Conservation (phyloP, 208 protist genomes). For the Acanthamoeba triangularis region DNA sequence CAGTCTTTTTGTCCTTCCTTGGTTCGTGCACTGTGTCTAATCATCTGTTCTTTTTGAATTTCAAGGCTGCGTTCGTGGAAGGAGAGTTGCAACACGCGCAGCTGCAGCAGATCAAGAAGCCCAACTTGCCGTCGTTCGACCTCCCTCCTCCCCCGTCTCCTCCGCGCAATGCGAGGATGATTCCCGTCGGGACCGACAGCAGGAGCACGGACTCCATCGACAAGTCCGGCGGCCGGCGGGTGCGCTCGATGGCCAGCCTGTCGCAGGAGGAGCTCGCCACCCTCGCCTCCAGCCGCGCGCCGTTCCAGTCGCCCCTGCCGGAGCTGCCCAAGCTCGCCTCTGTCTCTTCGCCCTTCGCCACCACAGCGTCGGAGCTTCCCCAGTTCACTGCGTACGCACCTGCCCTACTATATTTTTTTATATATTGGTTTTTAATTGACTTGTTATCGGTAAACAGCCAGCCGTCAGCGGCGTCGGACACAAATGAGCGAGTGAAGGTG, state of each 20-base stretch:
- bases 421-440: too few species aligned
- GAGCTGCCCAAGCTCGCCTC: neutral
- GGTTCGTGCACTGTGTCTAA: neutral
- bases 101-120: constrained; percentile 7
- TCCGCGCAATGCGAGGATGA: neutral
- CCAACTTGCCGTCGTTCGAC: constrained; percentile 62
- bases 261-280: neutral
- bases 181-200: neutral
- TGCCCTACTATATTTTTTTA: neutral
- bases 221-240: neutral
- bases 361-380: neutral
- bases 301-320: neutral
- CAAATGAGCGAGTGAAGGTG: neutral
- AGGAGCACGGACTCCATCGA: neutral
- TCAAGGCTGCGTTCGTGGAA: neutral
- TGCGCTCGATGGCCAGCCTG: neutral
- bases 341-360: neutral
- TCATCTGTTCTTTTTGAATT: neutral
- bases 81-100: neutral
- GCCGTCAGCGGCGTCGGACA: neutral
- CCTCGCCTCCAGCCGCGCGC: neutral
- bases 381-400: constrained; percentile 23
- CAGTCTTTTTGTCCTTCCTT: neutral
- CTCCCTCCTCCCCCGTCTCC: constrained; percentile 44
- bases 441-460: neutral